Evolutionary conservation across 371 early-diverging fungal genomes (phyloP).

Genomic region (Lichtheimia ramosa): DNA sequence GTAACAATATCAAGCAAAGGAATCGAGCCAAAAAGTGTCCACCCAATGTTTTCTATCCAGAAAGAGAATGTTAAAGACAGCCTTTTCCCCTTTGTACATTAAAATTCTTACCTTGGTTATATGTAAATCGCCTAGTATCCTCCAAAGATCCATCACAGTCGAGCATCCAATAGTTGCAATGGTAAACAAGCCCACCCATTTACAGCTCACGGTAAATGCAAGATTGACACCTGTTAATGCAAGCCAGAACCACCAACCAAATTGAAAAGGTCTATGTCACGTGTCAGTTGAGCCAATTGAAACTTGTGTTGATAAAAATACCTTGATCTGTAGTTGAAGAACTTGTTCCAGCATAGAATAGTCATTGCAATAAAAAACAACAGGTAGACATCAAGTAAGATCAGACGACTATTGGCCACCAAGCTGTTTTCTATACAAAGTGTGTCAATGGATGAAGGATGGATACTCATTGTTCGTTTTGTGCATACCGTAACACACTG

Average conservation of each 20-base stretch:
- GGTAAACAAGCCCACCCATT: conserved; percentile 93
- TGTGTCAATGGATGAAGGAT: neutral
- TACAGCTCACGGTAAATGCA: conserved; percentile 70
- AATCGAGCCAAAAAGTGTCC: conserved; percentile 69
- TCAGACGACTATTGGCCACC: conserved; percentile 86
- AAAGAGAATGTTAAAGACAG: neutral
- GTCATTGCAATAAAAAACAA: conserved; percentile 81
- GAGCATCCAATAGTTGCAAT: conserved; percentile 84
- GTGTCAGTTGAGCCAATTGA: too few species aligned
- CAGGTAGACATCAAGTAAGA: conserved; percentile 88
- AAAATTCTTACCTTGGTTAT: conserved; percentile 48
- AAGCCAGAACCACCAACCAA: conserved; percentile 76
- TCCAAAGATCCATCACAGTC: conserved; percentile 85
- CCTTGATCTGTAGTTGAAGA: conserved; percentile 56
- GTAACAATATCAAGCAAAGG: conserved; percentile 80
- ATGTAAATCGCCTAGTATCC: conserved; percentile 70
- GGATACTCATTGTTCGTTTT: conserved; percentile 8
- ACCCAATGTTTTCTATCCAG: conserved; percentile 53
- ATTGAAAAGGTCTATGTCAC: conserved; percentile 53
- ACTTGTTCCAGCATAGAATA: conserved; percentile 76
- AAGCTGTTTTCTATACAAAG: conserved; percentile 75
- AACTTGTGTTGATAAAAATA: neutral
- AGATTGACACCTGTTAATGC: conserved; percentile 67
- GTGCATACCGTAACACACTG: conserved; percentile 69
- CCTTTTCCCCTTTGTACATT: neutral